A percentile compares a stretch with the other conserved stretches of the same genome.
Evolutionary conservation across 2,329 filamentous ascomycete genomes (phyloP).

Genomic region (Xylaria sp.): DNA sequence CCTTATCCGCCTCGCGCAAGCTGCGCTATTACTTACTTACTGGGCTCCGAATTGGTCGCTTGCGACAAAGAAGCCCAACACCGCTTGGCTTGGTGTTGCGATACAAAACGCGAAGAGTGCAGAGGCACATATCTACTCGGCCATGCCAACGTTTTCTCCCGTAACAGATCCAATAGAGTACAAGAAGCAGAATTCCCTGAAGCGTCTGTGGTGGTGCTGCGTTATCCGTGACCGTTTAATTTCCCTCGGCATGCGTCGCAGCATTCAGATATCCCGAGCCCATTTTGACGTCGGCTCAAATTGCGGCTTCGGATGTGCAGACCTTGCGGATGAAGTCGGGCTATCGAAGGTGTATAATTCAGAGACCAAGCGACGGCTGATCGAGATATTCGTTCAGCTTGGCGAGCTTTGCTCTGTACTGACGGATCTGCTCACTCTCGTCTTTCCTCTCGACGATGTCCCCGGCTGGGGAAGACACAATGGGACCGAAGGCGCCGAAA

Average conservation of each 20-base stretch:
- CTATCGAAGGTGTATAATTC: slow-evolving; percentile 59
- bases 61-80: slow-evolving; percentile 55
- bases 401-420: slow-evolving; percentile 59
- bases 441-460: slow-evolving; percentile 58
- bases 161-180: slow-evolving; percentile 49
- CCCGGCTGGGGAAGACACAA: slow-evolving; percentile 54
- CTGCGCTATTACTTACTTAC: slow-evolving; percentile 55
- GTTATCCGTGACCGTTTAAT: slow-evolving; percentile 63
- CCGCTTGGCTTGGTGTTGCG: slow-evolving; percentile 61
- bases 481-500: slow-evolving; percentile 48
- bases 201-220: slow-evolving; percentile 67
- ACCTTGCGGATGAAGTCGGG: slow-evolving; percentile 59
- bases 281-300: slow-evolving; percentile 58
- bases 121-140: slow-evolving; percentile 57
- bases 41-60: slow-evolving; percentile 55
- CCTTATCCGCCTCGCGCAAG: slow-evolving; percentile 55
- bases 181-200: slow-evolving; percentile 56
- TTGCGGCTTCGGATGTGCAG: slow-evolving; percentile 54
- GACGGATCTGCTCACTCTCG: slow-evolving; percentile 59
- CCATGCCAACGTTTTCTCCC: slow-evolving; percentile 49
- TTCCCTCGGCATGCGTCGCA: slow-evolving; percentile 61
- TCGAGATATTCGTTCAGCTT: slow-evolving; percentile 59
- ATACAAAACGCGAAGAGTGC: slow-evolving; percentile 62
- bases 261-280: slow-evolving; percentile 60
- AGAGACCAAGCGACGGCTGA: slow-evolving; percentile 57